Conservation (phyloP, 1,139 yeast species). For the Diutina sp. region DNA sequence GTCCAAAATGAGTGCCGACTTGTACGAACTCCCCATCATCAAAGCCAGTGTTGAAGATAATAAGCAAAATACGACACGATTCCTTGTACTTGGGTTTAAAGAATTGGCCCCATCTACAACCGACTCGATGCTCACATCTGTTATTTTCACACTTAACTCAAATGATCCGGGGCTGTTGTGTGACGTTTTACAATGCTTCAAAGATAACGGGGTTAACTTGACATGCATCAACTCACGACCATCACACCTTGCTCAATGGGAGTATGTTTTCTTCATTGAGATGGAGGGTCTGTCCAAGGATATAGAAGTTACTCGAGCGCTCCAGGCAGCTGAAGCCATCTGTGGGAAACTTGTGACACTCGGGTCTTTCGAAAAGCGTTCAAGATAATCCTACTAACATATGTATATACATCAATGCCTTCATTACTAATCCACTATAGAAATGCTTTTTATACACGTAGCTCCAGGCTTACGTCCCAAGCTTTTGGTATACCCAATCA, state of each 20-base stretch:
- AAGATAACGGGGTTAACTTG: constrained; percentile 46
- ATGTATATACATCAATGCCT: not conserved
- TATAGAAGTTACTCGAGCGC: not conserved
- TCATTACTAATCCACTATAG: not conserved
- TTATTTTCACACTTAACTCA: constrained; percentile 56
- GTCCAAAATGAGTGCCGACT: constrained; percentile 47
- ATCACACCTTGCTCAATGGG: constrained; percentile 57
- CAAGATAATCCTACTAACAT: not conserved
- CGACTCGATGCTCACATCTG: constrained; percentile 26
- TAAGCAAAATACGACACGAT: constrained; percentile 71
- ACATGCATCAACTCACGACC: constrained; percentile 69
- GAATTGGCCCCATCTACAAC: not conserved
- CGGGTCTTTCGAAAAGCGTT: not conserved
- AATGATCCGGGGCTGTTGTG: constrained; percentile 70
- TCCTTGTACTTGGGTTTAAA: constrained; percentile 45
- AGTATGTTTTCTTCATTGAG: constrained; percentile 74
- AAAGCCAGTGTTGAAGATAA: constrained; percentile 54
- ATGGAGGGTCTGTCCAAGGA: not conserved
- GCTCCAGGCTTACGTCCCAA: constrained; percentile 30
- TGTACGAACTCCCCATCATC: constrained; percentile 49
- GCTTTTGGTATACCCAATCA: constrained; percentile 84
- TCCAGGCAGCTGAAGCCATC: not conserved
- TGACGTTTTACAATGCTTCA: constrained; percentile 48
- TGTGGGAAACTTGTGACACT: not conserved
- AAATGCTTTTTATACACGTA: not conserved